Evolutionary conservation across 176 grass and related monocot species (phyloP).

Genomic region (Rhynchospora breviuscula): DNA sequence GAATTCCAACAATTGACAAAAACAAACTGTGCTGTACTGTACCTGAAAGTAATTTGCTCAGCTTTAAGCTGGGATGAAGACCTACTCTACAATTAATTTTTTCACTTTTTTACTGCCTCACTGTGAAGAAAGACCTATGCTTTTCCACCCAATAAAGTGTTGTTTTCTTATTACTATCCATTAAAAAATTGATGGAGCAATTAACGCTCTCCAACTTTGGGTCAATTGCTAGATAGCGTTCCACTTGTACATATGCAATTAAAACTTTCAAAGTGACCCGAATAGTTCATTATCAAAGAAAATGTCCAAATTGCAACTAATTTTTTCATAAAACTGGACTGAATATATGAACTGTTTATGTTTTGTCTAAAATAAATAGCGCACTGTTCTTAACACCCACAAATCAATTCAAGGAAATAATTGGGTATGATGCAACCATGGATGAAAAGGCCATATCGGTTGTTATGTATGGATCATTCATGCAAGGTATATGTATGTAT

Average conservation of each 20-base stretch:
- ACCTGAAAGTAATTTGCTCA: background rate
- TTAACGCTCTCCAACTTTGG: background rate
- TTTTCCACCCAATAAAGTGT: background rate
- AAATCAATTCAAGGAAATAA: background rate
- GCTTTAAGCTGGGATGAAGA: too few relatives aligned
- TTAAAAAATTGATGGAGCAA: background rate
- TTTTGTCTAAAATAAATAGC: background rate
- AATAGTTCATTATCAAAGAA: background rate
- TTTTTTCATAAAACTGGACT: background rate
- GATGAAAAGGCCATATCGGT: background rate
- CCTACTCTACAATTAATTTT: too few relatives aligned
- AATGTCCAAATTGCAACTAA: background rate
- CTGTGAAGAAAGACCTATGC: too few relatives aligned
- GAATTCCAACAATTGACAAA: background rate
- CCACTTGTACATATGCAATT: background rate
- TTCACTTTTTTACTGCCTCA: too few relatives aligned
- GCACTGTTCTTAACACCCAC: background rate
- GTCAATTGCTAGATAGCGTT: background rate
- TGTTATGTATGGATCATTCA: conserved; percentile 1
- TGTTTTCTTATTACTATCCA: background rate
- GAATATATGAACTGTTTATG: background rate
- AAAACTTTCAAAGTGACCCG: background rate
- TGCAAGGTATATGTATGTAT: background rate
- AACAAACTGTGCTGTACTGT: background rate
- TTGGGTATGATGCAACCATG: background rate